Conservation (phyloP, 495 filamentous ascomycete species). For the Trichoderma reesei region DNA sequence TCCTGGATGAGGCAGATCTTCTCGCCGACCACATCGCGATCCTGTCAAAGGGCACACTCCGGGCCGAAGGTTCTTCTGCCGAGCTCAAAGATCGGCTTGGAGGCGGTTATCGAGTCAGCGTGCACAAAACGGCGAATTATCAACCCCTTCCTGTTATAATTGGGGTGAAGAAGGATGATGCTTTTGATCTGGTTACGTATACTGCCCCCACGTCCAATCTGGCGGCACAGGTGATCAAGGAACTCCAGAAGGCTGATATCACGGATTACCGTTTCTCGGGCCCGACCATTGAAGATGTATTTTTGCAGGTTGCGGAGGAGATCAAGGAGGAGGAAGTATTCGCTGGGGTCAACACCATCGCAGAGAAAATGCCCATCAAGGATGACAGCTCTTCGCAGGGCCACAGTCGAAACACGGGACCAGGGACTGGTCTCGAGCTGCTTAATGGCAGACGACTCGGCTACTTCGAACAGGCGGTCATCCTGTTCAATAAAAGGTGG, state of each 20-base stretch:
- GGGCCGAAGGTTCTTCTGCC: constrained; percentile 66
- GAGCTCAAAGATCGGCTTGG: constrained; percentile 61
- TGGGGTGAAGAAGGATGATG: constrained; percentile 44
- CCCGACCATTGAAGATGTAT: constrained; percentile 82
- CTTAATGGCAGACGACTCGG: constrained; percentile 56
- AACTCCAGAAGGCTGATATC: constrained; percentile 51
- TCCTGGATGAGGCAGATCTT: constrained; percentile 69
- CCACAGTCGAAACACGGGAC: neutral
- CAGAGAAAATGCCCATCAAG: constrained; percentile 17
- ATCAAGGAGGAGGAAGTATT: constrained; percentile 28
- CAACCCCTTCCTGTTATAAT: constrained; percentile 41
- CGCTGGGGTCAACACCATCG: constrained; percentile 19
- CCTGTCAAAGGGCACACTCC: constrained; percentile 60
- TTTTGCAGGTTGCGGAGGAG: constrained; percentile 73
- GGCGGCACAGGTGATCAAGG: constrained; percentile 55
- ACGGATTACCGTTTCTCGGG: constrained; percentile 68
- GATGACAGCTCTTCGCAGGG: constrained; percentile 19
- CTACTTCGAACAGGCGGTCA: constrained; percentile 53
- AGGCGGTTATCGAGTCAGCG: constrained; percentile 67
- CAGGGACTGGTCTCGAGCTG: constrained; percentile 40
- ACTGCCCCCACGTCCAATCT: constrained; percentile 50
- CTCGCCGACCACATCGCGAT: constrained; percentile 71
- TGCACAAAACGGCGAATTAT: constrained; percentile 42
- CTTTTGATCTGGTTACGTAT: constrained; percentile 62
- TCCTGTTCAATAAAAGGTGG: constrained; percentile 66